Evolutionary conservation across 2,329 filamentous ascomycete species (phyloP), one percentile per base, ranked within the genome.

Genomic region (Talaromyces sp.): DNA sequence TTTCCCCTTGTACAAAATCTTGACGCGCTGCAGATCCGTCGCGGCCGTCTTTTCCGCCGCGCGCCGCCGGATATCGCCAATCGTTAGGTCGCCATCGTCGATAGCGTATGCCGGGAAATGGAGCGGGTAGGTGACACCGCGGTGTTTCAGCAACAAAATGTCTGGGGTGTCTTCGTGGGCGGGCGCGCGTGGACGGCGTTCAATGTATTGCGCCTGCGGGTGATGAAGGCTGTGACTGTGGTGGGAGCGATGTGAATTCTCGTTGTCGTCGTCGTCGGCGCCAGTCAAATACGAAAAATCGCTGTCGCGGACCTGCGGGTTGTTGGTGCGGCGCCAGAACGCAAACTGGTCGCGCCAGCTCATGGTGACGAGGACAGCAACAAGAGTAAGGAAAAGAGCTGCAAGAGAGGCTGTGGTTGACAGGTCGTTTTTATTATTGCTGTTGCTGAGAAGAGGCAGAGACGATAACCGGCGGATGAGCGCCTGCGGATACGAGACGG

Each of bases 91-190:
- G 9, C 76, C 77, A 62, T 81, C 79, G 58, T 75, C 75, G 67
- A 81, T 80, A 9, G 78, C 73, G 64, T 77, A 81, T 24, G 79
- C 72, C 4, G 72, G 74, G 65, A 81, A 81, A 55, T 75, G 72
- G 35, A 81, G 68, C 13, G 74, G 71, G 64, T 79, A 77, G 29
- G 72, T 73, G 38, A 70, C 71, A 56, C 72, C 72, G 57, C 74
- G 76, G 64, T 80, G 76, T 58, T 73, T 75, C 43, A 81, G 70
- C 31, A 75, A 66, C 51, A 81, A 70, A 38, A 76, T 71, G 67
- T 81, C 79, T 1, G 79, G 79, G 27, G 70, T 72, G 27, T 67
- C 64, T 6, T 76, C 73, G 58, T 51, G 69, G 17, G 62, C 63
- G 1, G 58, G 64, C 63, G 1, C 60, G 64, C 11, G 56, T 46